Evolutionary conservation across 2,329 filamentous ascomycete genomes (phyloP).

Genomic region (Tolypocladium tropicale): DNA sequence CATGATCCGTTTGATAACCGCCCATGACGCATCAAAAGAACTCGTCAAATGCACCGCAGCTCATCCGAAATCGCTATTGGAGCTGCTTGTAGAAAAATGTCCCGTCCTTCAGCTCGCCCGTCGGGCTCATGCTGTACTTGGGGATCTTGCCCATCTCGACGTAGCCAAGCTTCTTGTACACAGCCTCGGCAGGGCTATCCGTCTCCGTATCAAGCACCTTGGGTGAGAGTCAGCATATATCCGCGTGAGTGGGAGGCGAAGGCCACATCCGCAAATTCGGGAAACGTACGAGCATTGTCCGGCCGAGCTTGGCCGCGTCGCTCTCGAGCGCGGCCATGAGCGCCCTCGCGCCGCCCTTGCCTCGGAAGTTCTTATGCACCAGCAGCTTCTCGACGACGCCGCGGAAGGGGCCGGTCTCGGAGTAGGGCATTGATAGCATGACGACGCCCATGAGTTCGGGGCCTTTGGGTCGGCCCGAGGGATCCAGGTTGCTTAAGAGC

Average conservation of each 20-base stretch:
- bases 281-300: slow-evolving; percentile 40
- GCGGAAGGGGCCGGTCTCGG: slow-evolving; percentile 46
- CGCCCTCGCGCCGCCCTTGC: slow-evolving; percentile 38
- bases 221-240: not conserved
- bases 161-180: slow-evolving; percentile 49
- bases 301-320: slow-evolving; percentile 37
- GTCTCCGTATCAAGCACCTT: slow-evolving; percentile 44
- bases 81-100: slow-evolving; percentile 52
- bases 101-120: slow-evolving; percentile 37
- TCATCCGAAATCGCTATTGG: not conserved
- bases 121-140: slow-evolving; percentile 38
- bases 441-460: slow-evolving; percentile 44
- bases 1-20: not conserved
- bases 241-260: not conserved
- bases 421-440: slow-evolving; percentile 39
- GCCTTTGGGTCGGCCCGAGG: slow-evolving; percentile 24
- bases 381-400: slow-evolving; percentile 48
- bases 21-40: too few relatives aligned
- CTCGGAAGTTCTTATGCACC: slow-evolving; percentile 39
- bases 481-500: slow-evolving; percentile 28
- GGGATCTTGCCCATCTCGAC: slow-evolving; percentile 44
- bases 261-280: not conserved
- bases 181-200: slow-evolving; percentile 38
- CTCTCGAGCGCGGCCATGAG: slow-evolving; percentile 45
- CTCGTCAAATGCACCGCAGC: not conserved